Conservation (phyloP, 768 basidiomycete species). For the Macrolepiota fuliginosa region DNA sequence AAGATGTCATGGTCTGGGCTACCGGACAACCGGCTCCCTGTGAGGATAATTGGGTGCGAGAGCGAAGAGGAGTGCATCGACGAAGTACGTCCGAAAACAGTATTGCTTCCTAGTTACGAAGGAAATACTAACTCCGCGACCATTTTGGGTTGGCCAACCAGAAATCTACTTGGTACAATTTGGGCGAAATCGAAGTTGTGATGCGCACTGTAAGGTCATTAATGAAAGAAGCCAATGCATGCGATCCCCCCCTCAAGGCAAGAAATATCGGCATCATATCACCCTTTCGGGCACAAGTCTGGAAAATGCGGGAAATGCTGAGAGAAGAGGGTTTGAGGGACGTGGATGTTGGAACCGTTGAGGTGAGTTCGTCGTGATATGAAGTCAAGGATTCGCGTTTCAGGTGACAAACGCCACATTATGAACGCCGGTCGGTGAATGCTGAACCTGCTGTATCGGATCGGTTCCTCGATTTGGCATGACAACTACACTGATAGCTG, state of each 20-base stretch:
- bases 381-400: not conserved
- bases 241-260: slow-evolving; percentile 37
- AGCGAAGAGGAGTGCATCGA: slow-evolving; percentile 42
- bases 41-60: slow-evolving; percentile 44
- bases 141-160: slow-evolving; percentile 13
- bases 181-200: slow-evolving; percentile 41
- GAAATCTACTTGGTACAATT: slow-evolving; percentile 50
- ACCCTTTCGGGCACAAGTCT: slow-evolving; percentile 51
- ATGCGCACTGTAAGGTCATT: slow-evolving; percentile 38
- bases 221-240: slow-evolving; percentile 30
- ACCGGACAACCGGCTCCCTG: slow-evolving; percentile 35
- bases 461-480: not conserved
- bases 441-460: too few relatives aligned
- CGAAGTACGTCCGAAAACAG: slow-evolving; percentile 29
- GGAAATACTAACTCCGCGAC: not conserved
- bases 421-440: too few relatives aligned
- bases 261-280: slow-evolving; percentile 50
- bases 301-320: slow-evolving; percentile 44
- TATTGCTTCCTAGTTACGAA: not conserved
- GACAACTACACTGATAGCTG: not conserved
- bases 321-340: slow-evolving; percentile 37
- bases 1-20: slow-evolving; percentile 38
- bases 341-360: slow-evolving; percentile 52
- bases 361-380: slow-evolving; percentile 28
- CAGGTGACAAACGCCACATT: not conserved